Evolutionary conservation across 768 basidiomycete species (phyloP), one percentile per base, ranked within the genome.

Genomic region (Arthromyces matolae): DNA sequence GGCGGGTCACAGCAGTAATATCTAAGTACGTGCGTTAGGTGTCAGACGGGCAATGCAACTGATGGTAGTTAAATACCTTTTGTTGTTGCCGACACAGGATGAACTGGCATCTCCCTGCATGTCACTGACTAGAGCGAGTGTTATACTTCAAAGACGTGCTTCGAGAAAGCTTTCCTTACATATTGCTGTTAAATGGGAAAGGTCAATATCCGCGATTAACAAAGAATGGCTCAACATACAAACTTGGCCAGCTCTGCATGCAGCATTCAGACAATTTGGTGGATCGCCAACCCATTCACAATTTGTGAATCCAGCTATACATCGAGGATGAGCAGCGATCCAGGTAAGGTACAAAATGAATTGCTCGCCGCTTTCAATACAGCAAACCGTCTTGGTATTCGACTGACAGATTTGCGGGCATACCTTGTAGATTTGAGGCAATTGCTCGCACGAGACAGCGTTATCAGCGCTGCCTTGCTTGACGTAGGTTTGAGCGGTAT

Each of bases 1-100:
- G 40, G 40, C 8, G 40, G 40, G 29, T 42, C 40, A 42, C 40
- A 42, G 18, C 40, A 42, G 40, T 29, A 42, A 10, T 39, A 39
- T 13, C 38, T 39, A 8, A n/a, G n/a, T n/a, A n/a, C n/a, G n/a
- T n/a, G n/a, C n/a, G n/a, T 24, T 39, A 22, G n/a, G 16, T 39
- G 25, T 39, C 23, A 39, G 38, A 14, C 38, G 16, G 16, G 3
- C 1, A 1, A 24, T 24, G 7, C 4, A 10, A 16, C 23, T 39
- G 14, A 24, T 39, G 14, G 8, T 16, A 39, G 14, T 24, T 5
- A 16, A 22, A 39, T 39, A 39, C 38, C 38, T 39, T 24, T 39
- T 39, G 38, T 39, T 39, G 23, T 42, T 42, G 18, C 40, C 40
- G 29, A 42, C 16, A 42, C 40, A 42, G n/a, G 40, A 20, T 6